Evolutionary conservation across 495 filamentous ascomycete genomes (phyloP).

Genomic region (Podospora anserina): DNA sequence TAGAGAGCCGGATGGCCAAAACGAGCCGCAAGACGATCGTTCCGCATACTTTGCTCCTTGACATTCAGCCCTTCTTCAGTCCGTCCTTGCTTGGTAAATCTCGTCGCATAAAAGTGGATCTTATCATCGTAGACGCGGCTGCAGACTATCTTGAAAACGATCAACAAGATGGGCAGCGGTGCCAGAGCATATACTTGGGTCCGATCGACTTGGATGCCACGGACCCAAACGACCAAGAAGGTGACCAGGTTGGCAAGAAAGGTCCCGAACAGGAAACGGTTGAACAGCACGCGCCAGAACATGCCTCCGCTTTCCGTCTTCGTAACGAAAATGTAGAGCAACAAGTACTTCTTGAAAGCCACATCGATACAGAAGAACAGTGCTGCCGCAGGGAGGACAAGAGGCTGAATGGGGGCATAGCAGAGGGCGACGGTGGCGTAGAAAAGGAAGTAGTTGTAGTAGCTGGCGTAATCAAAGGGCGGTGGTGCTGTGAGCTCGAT

Average conservation of each 20-base stretch:
- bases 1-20: conserved; percentile 93
- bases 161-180: conserved; percentile 76
- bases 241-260: conserved; percentile 77
- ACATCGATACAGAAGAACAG: conserved; percentile 87
- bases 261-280: conserved; percentile 81
- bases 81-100: conserved; percentile 58
- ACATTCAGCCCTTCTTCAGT: conserved; percentile 38
- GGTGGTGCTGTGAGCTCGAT: conserved; percentile 94
- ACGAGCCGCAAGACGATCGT: conserved; percentile 70
- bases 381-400: conserved; percentile 85
- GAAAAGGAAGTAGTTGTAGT: conserved; percentile 96
- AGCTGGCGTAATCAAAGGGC: conserved; percentile 89
- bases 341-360: conserved; percentile 89
- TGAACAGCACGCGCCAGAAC: conserved; percentile 88
- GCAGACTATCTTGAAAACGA: conserved; percentile 87
- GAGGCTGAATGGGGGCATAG: conserved; percentile 82
- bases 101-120: conserved; percentile 69
- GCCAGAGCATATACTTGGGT: conserved; percentile 62
- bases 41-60: conserved; percentile 46
- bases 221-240: conserved; percentile 66
- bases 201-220: conserved; percentile 44
- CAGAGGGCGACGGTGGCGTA: conserved; percentile 86
- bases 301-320: conserved; percentile 94
- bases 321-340: conserved; percentile 92
- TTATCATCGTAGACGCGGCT: conserved; percentile 68